Evolutionary conservation across 345 rosid genomes (phyloP).

Genomic region (Capsella bursapastoris): DNA sequence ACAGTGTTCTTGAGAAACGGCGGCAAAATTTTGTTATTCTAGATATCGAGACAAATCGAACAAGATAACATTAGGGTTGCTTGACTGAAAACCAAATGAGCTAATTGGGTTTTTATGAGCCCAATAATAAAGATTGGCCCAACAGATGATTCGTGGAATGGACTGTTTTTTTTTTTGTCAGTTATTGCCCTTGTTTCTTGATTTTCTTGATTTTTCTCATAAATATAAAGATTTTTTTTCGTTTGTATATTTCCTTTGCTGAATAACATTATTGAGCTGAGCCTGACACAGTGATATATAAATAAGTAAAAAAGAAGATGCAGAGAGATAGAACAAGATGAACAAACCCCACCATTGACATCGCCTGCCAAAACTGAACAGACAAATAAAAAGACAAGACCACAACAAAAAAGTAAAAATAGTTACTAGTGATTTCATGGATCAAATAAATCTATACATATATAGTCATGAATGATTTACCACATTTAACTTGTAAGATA

Average conservation of each 20-base stretch:
- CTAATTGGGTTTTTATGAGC: slow-evolving; percentile 9
- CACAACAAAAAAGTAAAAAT: slow-evolving; percentile 3
- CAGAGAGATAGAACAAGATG: slow-evolving; percentile 29
- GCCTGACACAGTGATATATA: slow-evolving; percentile 23
- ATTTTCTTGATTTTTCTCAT: background rate
- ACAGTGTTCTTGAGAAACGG: background rate
- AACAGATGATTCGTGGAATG: background rate
- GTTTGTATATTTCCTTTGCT: background rate
- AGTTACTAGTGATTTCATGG: slow-evolving; percentile 23
- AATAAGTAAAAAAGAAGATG: background rate
- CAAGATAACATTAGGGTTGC: background rate
- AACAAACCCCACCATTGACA: slow-evolving; percentile 41
- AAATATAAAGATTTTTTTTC: background rate
- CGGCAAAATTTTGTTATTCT: background rate
- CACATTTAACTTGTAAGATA: slow-evolving; percentile 24
- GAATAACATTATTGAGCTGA: slow-evolving; percentile 32
- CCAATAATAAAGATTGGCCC: background rate
- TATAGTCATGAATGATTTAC: slow-evolving; percentile 1
- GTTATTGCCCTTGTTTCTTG: background rate
- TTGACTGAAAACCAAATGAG: background rate
- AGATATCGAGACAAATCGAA: background rate
- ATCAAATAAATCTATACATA: slow-evolving; percentile 8
- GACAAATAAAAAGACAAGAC: slow-evolving; percentile 23
- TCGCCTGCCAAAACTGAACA: slow-evolving; percentile 36
- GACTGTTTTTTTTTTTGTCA: background rate